Evolutionary conservation across 768 basidiomycete species (phyloP).

Genomic region (Zangia roseola): DNA sequence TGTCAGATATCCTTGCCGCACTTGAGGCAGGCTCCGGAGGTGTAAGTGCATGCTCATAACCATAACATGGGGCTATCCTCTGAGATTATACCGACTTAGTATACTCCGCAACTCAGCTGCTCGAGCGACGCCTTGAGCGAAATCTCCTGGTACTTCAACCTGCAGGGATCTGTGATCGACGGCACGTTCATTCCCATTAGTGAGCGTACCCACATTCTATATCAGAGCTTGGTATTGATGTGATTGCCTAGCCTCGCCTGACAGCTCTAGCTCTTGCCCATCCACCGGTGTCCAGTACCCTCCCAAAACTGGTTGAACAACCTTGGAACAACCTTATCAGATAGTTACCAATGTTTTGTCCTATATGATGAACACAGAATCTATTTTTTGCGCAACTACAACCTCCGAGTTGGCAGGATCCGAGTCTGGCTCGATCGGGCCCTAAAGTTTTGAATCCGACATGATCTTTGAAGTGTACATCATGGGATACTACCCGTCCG

Average conservation of each 20-base stretch:
- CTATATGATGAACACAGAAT: background rate
- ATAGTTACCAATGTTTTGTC: background rate
- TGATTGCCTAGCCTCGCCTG: too few relatives aligned
- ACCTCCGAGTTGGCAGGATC: background rate
- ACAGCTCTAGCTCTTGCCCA: slow-evolving; percentile 44
- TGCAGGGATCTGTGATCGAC: slow-evolving; percentile 65
- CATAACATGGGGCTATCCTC: background rate
- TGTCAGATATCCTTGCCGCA: slow-evolving; percentile 52
- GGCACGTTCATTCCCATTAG: slow-evolving; percentile 61
- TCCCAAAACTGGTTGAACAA: slow-evolving; percentile 41
- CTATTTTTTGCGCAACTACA: background rate
- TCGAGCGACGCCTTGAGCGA: slow-evolving; percentile 34
- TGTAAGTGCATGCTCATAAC: slow-evolving; percentile 10
- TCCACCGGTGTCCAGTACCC: slow-evolving; percentile 60
- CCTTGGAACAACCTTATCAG: background rate
- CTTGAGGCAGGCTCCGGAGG: slow-evolving; percentile 56
- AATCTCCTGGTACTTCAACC: slow-evolving; percentile 64
- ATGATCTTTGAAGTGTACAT: slow-evolving; percentile 44
- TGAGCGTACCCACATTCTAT: slow-evolving; percentile 29
- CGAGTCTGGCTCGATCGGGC: background rate
- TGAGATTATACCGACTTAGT: slow-evolving; percentile 28
- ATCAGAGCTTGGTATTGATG: background rate
- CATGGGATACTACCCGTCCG: slow-evolving; percentile 41
- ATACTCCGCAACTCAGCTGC: slow-evolving; percentile 52
- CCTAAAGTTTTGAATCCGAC: slow-evolving; percentile 40